Percentiles rank a stretch among this genome's conserved stretches.
Conservation (phyloP, 139 green algal species). For the Volvox africanus region DNA sequence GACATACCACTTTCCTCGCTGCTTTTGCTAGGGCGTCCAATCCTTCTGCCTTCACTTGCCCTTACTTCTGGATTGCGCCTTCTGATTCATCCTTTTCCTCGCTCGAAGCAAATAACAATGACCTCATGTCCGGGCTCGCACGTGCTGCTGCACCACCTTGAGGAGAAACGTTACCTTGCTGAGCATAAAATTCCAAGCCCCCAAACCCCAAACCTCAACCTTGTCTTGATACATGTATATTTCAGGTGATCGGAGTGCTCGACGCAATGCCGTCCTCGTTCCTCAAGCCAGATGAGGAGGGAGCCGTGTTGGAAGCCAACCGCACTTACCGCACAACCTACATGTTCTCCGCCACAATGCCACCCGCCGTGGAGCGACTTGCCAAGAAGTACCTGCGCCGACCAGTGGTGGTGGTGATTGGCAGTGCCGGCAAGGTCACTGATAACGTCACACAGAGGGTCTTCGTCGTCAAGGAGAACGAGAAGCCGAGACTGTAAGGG, state of each 20-base stretch:
- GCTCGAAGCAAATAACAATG: too few relatives aligned
- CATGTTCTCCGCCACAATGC: conserved; percentile 99
- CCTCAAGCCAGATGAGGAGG: conserved; percentile 94
- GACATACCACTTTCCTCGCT: too few relatives aligned
- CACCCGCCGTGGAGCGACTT: conserved; percentile 90
- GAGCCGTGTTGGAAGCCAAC: conserved; percentile 70
- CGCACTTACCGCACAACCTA: conserved; percentile 96
- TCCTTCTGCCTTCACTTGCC: too few relatives aligned
- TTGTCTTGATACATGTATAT: too few relatives aligned
- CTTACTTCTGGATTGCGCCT: too few relatives aligned
- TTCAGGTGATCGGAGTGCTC: conserved; percentile 87
- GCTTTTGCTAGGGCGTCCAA: too few relatives aligned
- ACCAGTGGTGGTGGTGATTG: conserved; percentile 93
- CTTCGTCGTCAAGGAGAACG: conserved; percentile 63
- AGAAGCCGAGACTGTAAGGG: conserved; percentile 40
- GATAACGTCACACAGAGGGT: conserved; percentile 95
- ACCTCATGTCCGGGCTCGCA: too few relatives aligned
- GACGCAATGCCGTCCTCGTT: conserved; percentile 94
- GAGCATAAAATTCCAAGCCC: too few relatives aligned
- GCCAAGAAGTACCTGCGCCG: conserved; percentile 78
- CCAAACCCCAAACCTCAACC: too few relatives aligned
- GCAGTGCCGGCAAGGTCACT: conserved; percentile 85
- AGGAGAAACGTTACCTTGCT: too few relatives aligned
- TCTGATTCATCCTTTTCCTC: too few relatives aligned
- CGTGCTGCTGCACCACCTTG: too few relatives aligned